A percentile compares a stretch with the other conserved stretches of the same genome.
These are phyloP conservation scores for Hepatocystis sp. DNA, from an alignment of 169 alveolate genomes.

Conservation along the genomic window DNA sequence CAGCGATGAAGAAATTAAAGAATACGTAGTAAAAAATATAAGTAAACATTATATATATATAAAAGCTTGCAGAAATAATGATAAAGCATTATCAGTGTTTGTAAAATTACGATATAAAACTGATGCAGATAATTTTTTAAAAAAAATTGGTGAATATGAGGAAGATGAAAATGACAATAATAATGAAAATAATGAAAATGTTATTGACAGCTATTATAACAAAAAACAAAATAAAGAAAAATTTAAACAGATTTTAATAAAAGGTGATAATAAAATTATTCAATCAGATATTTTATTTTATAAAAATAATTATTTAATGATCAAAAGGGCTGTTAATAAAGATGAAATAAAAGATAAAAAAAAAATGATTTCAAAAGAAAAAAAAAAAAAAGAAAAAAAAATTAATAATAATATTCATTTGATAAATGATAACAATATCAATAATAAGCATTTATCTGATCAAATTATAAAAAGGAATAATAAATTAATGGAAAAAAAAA, in stretches of 20 bases:
- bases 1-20: slow-evolving; percentile 46
- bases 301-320: slow-evolving; percentile 67
- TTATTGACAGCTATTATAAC: slow-evolving; percentile 48
- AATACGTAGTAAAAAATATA: slow-evolving; percentile 29
- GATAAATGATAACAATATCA: slow-evolving; percentile 49
- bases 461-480: slow-evolving; percentile 37
- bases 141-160: slow-evolving; percentile 68
- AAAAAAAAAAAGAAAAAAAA: slow-evolving; percentile 32
- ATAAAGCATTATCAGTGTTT: slow-evolving; percentile 32
- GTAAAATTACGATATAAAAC: slow-evolving; percentile 44
- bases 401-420: slow-evolving; percentile 50
- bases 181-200: slow-evolving; percentile 16
- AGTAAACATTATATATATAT: slow-evolving; percentile 39
- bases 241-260: slow-evolving; percentile 47
- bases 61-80: slow-evolving; percentile 20
- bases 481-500: slow-evolving; percentile 50
- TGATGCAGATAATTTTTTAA: slow-evolving; percentile 68
- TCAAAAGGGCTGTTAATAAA: slow-evolving; percentile 71
- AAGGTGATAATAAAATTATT: slow-evolving; percentile 8
- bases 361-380: slow-evolving; percentile 8
- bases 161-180: slow-evolving; percentile 7
- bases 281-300: slow-evolving; percentile 51
- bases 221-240: slow-evolving; percentile 67
- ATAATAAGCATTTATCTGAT: slow-evolving; percentile 47
- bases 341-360: slow-evolving; percentile 49